A percentile compares a stretch with the other conserved stretches of the same genome.
Conservation (phyloP, 345 rosid genomes). For the Psidium friedrichsthalianum region DNA sequence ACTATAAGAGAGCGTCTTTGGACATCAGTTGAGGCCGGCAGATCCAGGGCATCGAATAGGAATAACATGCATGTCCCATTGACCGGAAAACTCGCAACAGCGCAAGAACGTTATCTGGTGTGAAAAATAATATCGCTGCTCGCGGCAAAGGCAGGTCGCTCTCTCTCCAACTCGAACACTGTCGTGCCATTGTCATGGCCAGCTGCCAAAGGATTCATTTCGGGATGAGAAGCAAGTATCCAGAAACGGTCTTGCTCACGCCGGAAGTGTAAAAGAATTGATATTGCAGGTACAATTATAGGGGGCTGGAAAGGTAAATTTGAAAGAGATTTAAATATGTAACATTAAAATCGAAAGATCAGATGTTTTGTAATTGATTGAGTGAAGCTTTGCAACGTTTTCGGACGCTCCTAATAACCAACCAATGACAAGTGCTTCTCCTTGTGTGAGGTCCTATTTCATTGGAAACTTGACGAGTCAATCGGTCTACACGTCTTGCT, state of each 20-base stretch:
- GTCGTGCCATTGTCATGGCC: slow-evolving; percentile 95
- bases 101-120: slow-evolving; percentile 74
- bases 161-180: slow-evolving; percentile 60
- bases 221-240: slow-evolving; percentile 91
- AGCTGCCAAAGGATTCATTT: slow-evolving; percentile 86
- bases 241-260: slow-evolving; percentile 93
- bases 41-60: slow-evolving; percentile 78
- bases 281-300: background rate
- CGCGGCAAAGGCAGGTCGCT: slow-evolving; percentile 29
- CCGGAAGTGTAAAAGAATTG: slow-evolving; percentile 13
- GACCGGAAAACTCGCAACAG: slow-evolving; percentile 60
- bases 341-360: too few species aligned
- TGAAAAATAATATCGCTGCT: slow-evolving; percentile 71
- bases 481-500: too few species aligned
- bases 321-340: background rate
- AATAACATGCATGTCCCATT: slow-evolving; percentile 60
- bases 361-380: background rate
- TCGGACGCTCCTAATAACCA: too few species aligned
- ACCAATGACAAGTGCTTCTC: too few species aligned
- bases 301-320: background rate
- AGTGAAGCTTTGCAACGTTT: background rate
- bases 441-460: too few species aligned
- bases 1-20: slow-evolving; percentile 80
- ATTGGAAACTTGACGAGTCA: too few species aligned
- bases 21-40: too few species aligned